Evolutionary conservation across 192 early-diverging fungal genomes (phyloP).

Genomic region (Radiomyces spectabilis): DNA sequence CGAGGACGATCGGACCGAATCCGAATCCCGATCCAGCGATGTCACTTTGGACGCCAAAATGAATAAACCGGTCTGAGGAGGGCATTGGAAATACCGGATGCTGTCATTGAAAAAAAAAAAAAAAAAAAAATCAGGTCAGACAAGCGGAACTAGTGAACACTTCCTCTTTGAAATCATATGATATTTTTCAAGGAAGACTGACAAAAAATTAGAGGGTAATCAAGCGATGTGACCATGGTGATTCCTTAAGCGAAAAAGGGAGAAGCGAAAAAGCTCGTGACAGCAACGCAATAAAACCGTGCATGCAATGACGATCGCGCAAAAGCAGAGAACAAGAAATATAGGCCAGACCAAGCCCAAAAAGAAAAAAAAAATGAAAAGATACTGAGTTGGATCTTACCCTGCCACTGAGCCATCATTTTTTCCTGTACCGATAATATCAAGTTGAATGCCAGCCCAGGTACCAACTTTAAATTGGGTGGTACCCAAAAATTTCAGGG

Average conservation of each 20-base stretch:
- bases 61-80: conserved; percentile 17
- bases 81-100: conserved; percentile 16
- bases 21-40: conserved; percentile 4
- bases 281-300: no score
- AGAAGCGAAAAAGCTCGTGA: no score
- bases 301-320: no score
- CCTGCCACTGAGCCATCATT: conserved; percentile 68
- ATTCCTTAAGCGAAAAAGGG: no score
- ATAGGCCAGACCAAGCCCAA: no score
- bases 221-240: no score
- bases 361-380: neutral
- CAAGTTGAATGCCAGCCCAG: conserved; percentile 76
- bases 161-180: no score
- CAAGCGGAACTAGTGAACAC: neutral
- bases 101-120: conserved; percentile 7
- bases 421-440: conserved; percentile 63
- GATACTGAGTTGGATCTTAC: conserved; percentile 20
- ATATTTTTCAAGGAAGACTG: no score
- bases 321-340: no score
- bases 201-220: no score
- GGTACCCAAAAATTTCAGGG: conserved; percentile 61
- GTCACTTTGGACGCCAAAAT: conserved; percentile 14
- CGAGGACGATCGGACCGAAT: conserved; percentile 16
- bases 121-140: neutral
- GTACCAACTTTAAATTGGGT: conserved; percentile 63